Percentiles rank a stretch among this genome's conserved stretches.
Evolutionary conservation across 495 filamentous ascomycete species (phyloP).

Genomic region (Hypoxylon crocopeplum): DNA sequence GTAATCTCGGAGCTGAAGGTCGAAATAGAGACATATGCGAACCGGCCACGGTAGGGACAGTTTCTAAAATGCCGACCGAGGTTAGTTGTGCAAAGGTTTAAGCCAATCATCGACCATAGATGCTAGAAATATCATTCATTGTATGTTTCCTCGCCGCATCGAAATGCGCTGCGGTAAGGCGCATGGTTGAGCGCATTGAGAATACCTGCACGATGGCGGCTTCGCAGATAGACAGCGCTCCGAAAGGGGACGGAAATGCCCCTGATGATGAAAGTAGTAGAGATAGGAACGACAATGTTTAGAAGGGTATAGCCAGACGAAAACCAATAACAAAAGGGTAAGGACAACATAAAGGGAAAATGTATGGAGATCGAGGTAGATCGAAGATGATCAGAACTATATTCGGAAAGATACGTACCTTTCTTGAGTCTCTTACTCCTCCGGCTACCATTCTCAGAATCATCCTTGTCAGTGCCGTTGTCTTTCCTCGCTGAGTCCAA

Average conservation of each 20-base stretch:
- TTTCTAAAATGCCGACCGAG: conserved; percentile 62
- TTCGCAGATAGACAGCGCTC: conserved; percentile 8
- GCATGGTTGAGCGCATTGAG: conserved; percentile 18
- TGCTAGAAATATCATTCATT: neutral
- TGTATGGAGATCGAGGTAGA: neutral
- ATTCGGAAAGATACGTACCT: conserved; percentile 61
- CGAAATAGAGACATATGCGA: conserved; percentile 96
- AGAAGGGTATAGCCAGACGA: neutral
- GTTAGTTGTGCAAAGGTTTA: conserved; percentile 44
- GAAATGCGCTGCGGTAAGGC: conserved; percentile 13
- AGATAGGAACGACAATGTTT: neutral
- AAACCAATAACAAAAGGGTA: neutral
- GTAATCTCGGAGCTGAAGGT: conserved; percentile 73
- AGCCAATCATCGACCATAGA: conserved; percentile 32
- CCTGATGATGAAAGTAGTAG: neutral
- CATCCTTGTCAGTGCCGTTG: conserved; percentile 65
- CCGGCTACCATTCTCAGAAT: conserved; percentile 76
- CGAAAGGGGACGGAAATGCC: neutral
- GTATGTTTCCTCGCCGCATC: conserved; percentile 7
- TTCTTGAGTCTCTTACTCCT: conserved; percentile 94
- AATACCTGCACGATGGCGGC: conserved; percentile 15
- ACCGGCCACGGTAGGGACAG: conserved; percentile 87
- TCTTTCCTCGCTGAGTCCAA: conserved; percentile 62
- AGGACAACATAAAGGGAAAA: neutral
- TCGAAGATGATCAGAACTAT: neutral